A percentile compares a stretch with the other conserved stretches of the same genome.
These are phyloP conservation scores for Mesembryanthemum crystallinum DNA, from an alignment of 148 eudicot species.

Conservation along the genomic window DNA sequence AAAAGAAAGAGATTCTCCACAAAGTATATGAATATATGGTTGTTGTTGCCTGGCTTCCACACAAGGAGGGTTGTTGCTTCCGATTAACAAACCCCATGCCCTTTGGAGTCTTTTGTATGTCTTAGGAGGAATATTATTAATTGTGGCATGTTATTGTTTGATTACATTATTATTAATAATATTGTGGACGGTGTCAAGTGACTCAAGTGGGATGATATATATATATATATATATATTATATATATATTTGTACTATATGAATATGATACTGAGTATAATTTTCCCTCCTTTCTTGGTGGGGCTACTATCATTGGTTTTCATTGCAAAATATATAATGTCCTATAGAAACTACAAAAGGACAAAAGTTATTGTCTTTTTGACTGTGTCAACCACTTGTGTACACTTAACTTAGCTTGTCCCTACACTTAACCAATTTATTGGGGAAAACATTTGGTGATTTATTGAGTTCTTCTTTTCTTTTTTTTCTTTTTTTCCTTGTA, in stretches of 20 bases:
- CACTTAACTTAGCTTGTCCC: constrained; percentile 2
- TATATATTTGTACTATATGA: too few relatives aligned
- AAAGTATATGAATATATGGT: too few relatives aligned
- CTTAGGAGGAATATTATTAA: not conserved
- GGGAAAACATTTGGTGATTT: too few relatives aligned
- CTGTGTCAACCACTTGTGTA: not conserved
- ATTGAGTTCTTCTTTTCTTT: too few relatives aligned
- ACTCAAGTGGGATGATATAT: not conserved
- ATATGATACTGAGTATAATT: too few relatives aligned
- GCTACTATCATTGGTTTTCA: not conserved
- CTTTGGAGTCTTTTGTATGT: constrained; percentile 1
- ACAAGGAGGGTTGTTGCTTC: constrained; percentile 25
- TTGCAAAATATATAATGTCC: not conserved
- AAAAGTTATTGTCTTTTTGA: not conserved
- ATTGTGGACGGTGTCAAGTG: not conserved
- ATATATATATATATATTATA: too few relatives aligned
- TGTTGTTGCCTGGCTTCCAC: constrained; percentile 4
- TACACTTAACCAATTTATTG: too few relatives aligned
- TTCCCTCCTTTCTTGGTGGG: constrained; percentile 2
- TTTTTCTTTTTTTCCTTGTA: too few relatives aligned
- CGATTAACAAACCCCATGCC: constrained; percentile 30
- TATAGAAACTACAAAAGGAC: not conserved
- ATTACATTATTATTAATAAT: too few relatives aligned
- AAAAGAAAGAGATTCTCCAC: too few relatives aligned
- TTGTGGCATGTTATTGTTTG: not conserved